phyloP scores from a whole-genome alignment of 352 stramenopile genomes.

The Phytopythium mirpurense region DNA sequence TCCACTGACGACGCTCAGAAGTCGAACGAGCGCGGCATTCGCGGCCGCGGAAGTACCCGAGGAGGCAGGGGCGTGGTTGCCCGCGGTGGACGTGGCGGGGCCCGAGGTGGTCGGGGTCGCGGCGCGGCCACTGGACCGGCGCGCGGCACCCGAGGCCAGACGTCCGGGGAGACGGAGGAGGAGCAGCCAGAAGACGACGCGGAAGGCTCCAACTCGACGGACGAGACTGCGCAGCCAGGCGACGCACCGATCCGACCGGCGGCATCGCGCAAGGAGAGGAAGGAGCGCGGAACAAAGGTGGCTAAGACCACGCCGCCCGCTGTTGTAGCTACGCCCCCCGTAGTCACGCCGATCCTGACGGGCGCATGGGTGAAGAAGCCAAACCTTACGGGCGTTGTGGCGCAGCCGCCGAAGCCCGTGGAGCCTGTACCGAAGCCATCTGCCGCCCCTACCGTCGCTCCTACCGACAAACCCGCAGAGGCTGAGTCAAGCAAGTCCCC shows the following conservation, averaged over 20 bases:
- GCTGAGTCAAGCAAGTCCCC: neutral
- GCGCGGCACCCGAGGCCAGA: constrained; percentile 20
- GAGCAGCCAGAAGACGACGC: constrained; percentile 41
- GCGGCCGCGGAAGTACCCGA: constrained; percentile 33
- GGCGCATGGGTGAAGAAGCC: constrained; percentile 74
- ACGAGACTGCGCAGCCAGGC: constrained; percentile 16
- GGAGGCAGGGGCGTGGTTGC: constrained; percentile 42
- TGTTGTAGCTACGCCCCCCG: constrained; percentile 28
- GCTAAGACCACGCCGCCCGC: constrained; percentile 30
- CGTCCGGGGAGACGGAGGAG: constrained; percentile 34
- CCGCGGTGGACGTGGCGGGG: constrained; percentile 45
- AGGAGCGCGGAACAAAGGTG: constrained; percentile 29
- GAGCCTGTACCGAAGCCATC: constrained; percentile 7
- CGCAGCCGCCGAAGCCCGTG: constrained; percentile 21
- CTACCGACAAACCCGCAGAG: neutral
- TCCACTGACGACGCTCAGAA: constrained; percentile 19
- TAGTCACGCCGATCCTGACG: constrained; percentile 52
- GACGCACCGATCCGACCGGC: constrained; percentile 23
- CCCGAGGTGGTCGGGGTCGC: constrained; percentile 32
- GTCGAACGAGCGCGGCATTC: constrained; percentile 26
- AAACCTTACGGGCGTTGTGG: constrained; percentile 35
- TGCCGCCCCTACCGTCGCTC: neutral
- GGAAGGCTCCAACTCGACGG: constrained; percentile 19
- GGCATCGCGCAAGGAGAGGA: constrained; percentile 34
- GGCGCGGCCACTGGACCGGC: constrained; percentile 21